Conservation (phyloP, 345 rosid species). For the Populus davidiana region DNA sequence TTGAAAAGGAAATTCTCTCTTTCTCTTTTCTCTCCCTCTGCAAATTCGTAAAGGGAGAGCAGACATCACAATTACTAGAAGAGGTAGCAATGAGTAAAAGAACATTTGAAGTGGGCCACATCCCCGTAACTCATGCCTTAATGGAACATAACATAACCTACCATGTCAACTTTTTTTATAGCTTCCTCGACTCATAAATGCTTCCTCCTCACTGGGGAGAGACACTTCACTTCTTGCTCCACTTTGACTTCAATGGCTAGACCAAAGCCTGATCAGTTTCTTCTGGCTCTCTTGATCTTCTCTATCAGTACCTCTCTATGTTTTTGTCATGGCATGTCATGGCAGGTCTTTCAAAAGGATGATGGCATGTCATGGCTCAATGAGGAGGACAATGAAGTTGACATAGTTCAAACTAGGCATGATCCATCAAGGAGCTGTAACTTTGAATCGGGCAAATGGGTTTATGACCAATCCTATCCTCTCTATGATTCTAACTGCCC, state of each 20-base stretch:
- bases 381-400: slow-evolving; percentile 39
- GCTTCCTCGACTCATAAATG: not conserved
- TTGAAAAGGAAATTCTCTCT: not conserved
- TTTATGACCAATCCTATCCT: slow-evolving; percentile 67
- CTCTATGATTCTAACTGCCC: slow-evolving; percentile 82
- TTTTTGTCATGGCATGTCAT: slow-evolving; percentile 36
- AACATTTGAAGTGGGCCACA: slow-evolving; percentile 1
- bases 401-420: slow-evolving; percentile 37
- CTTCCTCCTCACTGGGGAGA: not conserved
- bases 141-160: not conserved
- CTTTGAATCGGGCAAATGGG: slow-evolving; percentile 72
- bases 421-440: slow-evolving; percentile 49
- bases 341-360: slow-evolving; percentile 18
- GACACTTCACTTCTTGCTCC: not conserved
- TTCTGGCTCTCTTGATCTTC: not conserved
- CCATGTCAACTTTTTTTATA: not conserved
- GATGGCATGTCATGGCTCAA: slow-evolving; percentile 23
- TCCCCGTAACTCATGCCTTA: slow-evolving; percentile 18
- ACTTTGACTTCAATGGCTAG: slow-evolving; percentile 28
- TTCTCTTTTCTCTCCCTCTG: no score
- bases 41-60: not conserved
- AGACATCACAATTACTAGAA: not conserved
- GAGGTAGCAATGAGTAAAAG: not conserved
- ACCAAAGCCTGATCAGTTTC: slow-evolving; percentile 13
- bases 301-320: slow-evolving; percentile 3